Conservation (phyloP, 2,329 filamentous ascomycete genomes). For the Aspergillus phoenicis region DNA sequence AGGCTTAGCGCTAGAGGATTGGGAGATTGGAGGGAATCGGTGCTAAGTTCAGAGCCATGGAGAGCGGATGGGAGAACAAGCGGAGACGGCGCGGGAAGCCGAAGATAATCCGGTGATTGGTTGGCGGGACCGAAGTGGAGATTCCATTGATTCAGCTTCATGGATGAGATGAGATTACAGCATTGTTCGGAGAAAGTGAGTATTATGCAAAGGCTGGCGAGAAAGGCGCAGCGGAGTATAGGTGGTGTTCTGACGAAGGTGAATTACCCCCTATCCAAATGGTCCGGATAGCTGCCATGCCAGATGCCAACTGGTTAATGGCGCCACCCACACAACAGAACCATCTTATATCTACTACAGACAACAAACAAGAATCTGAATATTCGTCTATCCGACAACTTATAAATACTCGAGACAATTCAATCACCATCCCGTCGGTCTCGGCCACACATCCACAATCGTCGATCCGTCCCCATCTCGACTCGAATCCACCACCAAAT, state of each 20-base stretch:
- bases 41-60: background rate
- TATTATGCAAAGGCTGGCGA: no score
- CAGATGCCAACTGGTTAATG: no score
- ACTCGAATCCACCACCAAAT: constrained; percentile 70
- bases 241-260: no score
- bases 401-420: background rate
- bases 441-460: constrained; percentile 74
- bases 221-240: no score
- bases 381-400: rapidly evolving
- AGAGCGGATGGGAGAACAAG: background rate
- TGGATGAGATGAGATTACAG: no score
- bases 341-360: no score
- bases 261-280: no score
- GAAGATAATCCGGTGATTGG: background rate
- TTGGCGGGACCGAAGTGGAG: background rate
- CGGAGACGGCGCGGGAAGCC: background rate
- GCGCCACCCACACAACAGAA: no score
- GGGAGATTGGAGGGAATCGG: background rate
- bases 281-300: no score
- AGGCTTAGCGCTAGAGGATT: background rate
- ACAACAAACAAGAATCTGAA: no score
- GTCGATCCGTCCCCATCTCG: constrained; percentile 56
- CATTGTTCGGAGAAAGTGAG: no score
- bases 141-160: background rate
- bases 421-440: constrained; percentile 32